Base-by-base conservation (phyloP, 805 yeast genomes). In the Teunomyces funiuensis region DNA sequence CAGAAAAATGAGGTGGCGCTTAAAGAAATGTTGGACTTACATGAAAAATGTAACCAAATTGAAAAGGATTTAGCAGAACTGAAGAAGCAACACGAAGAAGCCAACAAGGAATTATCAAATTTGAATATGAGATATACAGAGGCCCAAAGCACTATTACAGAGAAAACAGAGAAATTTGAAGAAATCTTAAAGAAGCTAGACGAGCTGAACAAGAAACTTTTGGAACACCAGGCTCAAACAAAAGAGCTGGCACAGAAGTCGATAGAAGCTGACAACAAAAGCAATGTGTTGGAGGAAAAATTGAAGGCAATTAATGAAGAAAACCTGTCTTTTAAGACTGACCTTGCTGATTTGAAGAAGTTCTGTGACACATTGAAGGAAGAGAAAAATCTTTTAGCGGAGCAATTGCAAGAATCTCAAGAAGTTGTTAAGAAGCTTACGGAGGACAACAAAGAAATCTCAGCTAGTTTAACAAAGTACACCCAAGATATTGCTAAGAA, bases 401-500 rank as follows among this genome's bases (percentile, higher is more conserved):
- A 37, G 23, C 31, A 28, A 26, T 40, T 5, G 37, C 42, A 31
- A 7, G 25, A 27, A n/a, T 22, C 42, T 27, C 26, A 10, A 26
- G 17, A 26, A 29, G 19, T n/a, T 13, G 28, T 20, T 13, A 20
- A 10, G 33, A 43, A 27, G 9, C 28, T 45, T 13, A 36, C 39
- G 28, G 9, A 13, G 9, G 27, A 29, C 9, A 37, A 40, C 28
- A 38, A 33, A n/a, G n/a, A 15, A 11, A 14, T 33, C 8, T 17
- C 15, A 8, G 19, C 20, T 11, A 15, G 8, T 6, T 33, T 33
- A 31, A 16, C 18, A 20, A 15, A 31, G 8, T n/a, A 9, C 6
- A 19, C 19, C 5, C 34, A 16, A 23, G 38, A 36, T 14, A 23
- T 22, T 18, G 7, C 5, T 11, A 6, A 36, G 11, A 28, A 18